Conservation (phyloP, 2,329 filamentous ascomycete species). For the Fusarium globosum region DNA sequence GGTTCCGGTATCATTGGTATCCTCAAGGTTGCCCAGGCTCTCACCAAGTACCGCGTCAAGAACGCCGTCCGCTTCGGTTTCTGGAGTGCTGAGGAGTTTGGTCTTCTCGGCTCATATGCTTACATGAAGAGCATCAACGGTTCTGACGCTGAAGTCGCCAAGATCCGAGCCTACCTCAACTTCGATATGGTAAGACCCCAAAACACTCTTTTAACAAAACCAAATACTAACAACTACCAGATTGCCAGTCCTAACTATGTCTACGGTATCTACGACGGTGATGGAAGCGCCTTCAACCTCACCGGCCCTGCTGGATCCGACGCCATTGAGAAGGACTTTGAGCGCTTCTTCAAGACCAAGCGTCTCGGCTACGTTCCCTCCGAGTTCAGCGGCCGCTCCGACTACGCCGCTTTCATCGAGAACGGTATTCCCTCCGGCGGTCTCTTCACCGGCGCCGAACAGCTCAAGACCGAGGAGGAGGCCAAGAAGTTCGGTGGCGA, state of each 20-base stretch:
- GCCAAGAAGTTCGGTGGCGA: conserved; percentile 70
- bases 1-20: conserved; percentile 64
- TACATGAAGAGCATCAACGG: conserved; percentile 57
- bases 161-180: conserved; percentile 66
- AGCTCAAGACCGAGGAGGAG: conserved; percentile 70
- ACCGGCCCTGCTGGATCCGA: conserved; percentile 66
- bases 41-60: conserved; percentile 57
- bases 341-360: conserved; percentile 62
- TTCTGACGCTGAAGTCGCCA: conserved; percentile 58
- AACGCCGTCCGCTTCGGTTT: conserved; percentile 63
- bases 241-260: conserved; percentile 62
- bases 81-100: conserved; percentile 65
- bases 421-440: conserved; percentile 75
- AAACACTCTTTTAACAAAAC: accelerated
- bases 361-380: conserved; percentile 66
- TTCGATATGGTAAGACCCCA: conserved; percentile 63
- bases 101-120: conserved; percentile 60
- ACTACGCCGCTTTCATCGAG: conserved; percentile 75
- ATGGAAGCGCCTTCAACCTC: conserved; percentile 69
- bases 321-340: conserved; percentile 68
- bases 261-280: conserved; percentile 69
- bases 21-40: conserved; percentile 58
- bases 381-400: conserved; percentile 72
- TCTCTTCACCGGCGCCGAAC: conserved; percentile 75
- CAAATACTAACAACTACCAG: conserved; percentile 19